Conservation (phyloP, 202 grass and related monocot genomes). For the Elaeis oleifera region DNA sequence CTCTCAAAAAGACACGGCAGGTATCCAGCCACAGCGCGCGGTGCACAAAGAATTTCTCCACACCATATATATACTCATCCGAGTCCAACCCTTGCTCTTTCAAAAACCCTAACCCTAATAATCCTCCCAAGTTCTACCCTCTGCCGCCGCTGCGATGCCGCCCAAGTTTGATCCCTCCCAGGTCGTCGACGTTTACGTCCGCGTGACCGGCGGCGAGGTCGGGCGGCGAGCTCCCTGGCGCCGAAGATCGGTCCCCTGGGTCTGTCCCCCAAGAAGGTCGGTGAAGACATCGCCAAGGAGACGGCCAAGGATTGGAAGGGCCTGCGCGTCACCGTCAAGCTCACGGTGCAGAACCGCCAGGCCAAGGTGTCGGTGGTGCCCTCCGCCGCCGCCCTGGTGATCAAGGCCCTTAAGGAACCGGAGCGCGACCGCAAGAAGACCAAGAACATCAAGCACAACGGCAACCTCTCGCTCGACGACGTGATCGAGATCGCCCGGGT, state of each 20-base stretch:
- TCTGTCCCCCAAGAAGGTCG: background rate
- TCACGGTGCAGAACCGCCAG: no score
- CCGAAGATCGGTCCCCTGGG: background rate
- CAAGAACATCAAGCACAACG: constrained; percentile 5
- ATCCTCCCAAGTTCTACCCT: no score
- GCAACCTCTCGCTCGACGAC: constrained; percentile 2
- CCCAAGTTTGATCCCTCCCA: constrained; percentile 1
- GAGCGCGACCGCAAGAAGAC: constrained; percentile 3
- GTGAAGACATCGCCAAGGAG: background rate
- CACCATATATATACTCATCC: no score
- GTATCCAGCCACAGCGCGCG: no score
- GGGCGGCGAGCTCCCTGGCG: background rate
- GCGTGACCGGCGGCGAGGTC: constrained; percentile 1
- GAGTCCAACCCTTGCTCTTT: no score
- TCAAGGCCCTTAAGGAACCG: background rate
- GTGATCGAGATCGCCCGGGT: constrained; percentile 1
- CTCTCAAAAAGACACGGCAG: no score
- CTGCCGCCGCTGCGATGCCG: background rate
- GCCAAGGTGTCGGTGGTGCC: no score
- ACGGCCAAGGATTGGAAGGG: no score
- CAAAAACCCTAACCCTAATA: no score
- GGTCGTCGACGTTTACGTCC: background rate
- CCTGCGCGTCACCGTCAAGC: no score
- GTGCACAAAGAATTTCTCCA: no score
- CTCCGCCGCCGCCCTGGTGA: no score